Percentiles rank a stretch among this genome's conserved stretches.
These are phyloP conservation scores for Bonia amplexicaulis DNA, from an alignment of 176 grass and related monocot genomes.

Conservation along the genomic window DNA sequence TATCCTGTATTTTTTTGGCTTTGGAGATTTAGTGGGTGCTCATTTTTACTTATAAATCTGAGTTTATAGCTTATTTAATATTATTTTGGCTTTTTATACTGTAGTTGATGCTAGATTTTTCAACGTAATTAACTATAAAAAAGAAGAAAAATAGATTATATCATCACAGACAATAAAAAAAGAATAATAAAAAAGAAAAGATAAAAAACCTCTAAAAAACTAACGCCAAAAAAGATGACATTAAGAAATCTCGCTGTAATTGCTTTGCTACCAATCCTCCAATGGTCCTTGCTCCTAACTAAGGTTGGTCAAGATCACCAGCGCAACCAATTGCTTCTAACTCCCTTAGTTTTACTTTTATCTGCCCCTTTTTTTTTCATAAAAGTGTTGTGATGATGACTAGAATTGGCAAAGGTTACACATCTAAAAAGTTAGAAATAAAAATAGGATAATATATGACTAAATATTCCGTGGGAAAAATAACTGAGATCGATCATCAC, in stretches of 20 bases:
- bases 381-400: not conserved
- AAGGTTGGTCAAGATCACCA: not conserved
- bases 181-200: no score
- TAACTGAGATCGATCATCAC: constrained; percentile 27
- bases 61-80: no score
- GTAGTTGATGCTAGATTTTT: no score
- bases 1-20: not conserved
- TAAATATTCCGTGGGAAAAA: constrained; percentile 12
- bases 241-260: not conserved
- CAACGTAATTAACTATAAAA: no score
- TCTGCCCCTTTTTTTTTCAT: not conserved
- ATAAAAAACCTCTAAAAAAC: no score
- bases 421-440: not conserved
- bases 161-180: no score
- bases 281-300: not conserved
- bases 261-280: not conserved
- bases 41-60: no score
- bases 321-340: not conserved
- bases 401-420: not conserved
- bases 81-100: no score
- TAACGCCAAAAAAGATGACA: no score
- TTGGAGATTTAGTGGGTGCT: not conserved
- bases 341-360: not conserved
- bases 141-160: no score
- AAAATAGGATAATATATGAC: constrained; percentile 21